Percentiles rank a stretch among this genome's conserved stretches.
These are phyloP conservation scores for Nelumbo lutea DNA, from an alignment of 164 flowering plant genomes.

Conservation along the genomic window DNA sequence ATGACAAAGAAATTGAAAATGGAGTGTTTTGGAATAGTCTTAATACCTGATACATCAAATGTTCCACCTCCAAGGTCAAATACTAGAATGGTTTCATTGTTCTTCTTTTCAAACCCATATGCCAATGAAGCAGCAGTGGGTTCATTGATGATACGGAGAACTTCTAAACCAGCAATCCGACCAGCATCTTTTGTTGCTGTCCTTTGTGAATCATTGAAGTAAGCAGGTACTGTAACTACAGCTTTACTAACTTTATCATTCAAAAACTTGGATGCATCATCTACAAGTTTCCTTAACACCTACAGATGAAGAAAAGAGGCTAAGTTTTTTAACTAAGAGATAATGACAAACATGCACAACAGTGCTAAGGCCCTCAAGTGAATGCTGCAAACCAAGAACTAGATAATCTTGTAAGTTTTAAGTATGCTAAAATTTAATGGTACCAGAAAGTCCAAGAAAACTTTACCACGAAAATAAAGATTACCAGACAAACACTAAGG, in stretches of 20 bases:
- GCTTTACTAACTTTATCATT: slow-evolving; percentile 88
- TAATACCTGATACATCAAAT: slow-evolving; percentile 88
- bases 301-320: slow-evolving; percentile 11
- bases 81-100: slow-evolving; percentile 87
- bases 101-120: slow-evolving; percentile 93
- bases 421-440: too few species aligned
- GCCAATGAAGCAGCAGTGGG: slow-evolving; percentile 37
- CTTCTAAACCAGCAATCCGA: slow-evolving; percentile 90
- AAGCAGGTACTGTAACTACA: slow-evolving; percentile 33
- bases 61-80: slow-evolving; percentile 98
- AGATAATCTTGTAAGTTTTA: too few species aligned
- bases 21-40: not conserved
- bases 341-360: not conserved
- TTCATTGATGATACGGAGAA: slow-evolving; percentile 87
- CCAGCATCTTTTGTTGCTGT: slow-evolving; percentile 98
- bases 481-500: too few species aligned
- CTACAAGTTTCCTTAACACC: slow-evolving; percentile 93
- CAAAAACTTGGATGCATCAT: slow-evolving; percentile 95
- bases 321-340: not conserved
- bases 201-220: slow-evolving; percentile 10
- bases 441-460: too few species aligned
- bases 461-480: too few species aligned
- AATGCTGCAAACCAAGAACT: too few species aligned
- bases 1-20: not conserved
- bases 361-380: too few species aligned